Base-by-base conservation (phyloP, 306 rosid species). In the Trichosanthes cucumerina region DNA sequence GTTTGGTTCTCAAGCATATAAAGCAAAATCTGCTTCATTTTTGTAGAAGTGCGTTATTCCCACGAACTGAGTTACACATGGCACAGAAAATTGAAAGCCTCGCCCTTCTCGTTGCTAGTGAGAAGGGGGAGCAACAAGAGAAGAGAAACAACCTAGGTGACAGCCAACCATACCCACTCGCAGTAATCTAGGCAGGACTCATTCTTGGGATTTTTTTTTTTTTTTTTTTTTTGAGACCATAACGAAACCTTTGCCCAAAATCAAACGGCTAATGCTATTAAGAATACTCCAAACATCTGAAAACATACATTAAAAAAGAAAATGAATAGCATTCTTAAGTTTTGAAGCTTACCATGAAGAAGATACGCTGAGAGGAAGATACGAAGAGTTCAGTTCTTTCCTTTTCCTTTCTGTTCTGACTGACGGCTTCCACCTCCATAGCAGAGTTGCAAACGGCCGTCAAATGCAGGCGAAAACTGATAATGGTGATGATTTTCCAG, bases 391-490 rank as follows among this genome's bases (percentile, higher is more conserved):
- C 81, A 79, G 39, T 79, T 68, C 76, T 79, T 79, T 66, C 53
- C 81, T 66, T 79, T 64, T 54, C 81, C 81, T 24, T 79, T 79
- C 53, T 66, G 76, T 53, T 79, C 76, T 13, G 76, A 21, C 33
- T 31, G 81, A 49, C 76, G 47, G 54, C 16, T 79, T 14, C 76
- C 81, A 5, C 46, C 66, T n/a, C 76, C 81, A 65, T 78, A 78
- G 76, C 62, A 46, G 64, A 64, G 81, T 34, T 78, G 81, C 75
- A 64, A 49, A 69, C 75, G 81, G 47, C 75, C 64, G 26, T 78
- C 81, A 65, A 77, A 77, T 57, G 57, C 56, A 59, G 69, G 57
- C 21, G 81, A 79, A 70, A 79, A 79, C 63, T 79, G 81, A 66
- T 79, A 31, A 13, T 65, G 81, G 24, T 79, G 76, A 14, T 64